A percentile compares a stretch with the other conserved stretches of the same genome.
Conservation (phyloP, 768 basidiomycete genomes). For the Kwoniella newhampshirensis region DNA sequence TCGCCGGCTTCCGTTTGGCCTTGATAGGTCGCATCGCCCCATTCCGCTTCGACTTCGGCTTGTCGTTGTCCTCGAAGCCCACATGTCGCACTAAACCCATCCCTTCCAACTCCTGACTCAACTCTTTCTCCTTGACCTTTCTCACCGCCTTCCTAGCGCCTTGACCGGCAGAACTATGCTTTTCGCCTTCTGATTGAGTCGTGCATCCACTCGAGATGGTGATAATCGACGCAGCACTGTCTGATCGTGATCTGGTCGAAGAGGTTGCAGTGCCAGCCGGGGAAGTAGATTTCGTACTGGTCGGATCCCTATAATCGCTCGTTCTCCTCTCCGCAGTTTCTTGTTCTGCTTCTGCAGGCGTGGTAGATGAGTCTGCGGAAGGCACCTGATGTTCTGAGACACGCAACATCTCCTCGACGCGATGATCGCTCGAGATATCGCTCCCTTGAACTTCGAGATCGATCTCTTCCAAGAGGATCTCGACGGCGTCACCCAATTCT, state of each 20-base stretch:
- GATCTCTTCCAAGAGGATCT: constrained; percentile 38
- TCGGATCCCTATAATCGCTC: constrained; percentile 8
- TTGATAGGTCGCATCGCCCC: neutral
- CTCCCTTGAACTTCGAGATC: constrained; percentile 2
- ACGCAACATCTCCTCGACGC: constrained; percentile 16
- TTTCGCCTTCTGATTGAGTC: neutral
- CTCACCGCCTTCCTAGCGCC: neutral
- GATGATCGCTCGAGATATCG: constrained; percentile 11
- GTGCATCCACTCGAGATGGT: neutral
- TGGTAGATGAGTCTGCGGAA: neutral
- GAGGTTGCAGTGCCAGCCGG: constrained; percentile 11
- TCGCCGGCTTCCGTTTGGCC: neutral
- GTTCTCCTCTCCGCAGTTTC: neutral
- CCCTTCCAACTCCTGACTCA: constrained; percentile 13
- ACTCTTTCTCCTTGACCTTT: neutral
- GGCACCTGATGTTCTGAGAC: neutral
- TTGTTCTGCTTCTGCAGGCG: neutral
- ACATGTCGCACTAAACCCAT: constrained; percentile 10
- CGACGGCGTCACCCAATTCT: constrained; percentile 37
- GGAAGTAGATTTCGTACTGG: constrained; percentile 4
- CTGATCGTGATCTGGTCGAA: constrained; percentile 11
- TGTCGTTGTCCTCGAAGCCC: neutral
- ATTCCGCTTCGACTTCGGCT: neutral
- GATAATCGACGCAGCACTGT: constrained; percentile 2
- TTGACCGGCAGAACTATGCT: neutral